These are phyloP conservation scores for Talaromyces sp. DNA, from an alignment of 2,329 filamentous ascomycete genomes.

Conservation along the genomic window DNA sequence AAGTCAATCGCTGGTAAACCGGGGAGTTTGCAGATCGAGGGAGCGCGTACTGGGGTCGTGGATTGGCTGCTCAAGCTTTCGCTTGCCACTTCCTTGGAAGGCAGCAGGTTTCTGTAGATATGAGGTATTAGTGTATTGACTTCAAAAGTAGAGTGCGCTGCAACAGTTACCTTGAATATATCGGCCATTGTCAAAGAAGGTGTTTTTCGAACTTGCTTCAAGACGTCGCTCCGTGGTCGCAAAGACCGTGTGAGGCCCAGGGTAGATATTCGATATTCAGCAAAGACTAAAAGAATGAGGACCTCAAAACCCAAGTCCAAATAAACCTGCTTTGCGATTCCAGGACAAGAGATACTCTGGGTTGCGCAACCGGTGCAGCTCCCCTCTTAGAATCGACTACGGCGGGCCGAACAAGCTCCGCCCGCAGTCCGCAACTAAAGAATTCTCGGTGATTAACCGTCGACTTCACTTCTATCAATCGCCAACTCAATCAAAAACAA, in stretches of 20 bases:
- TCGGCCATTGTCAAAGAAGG: constrained; percentile 47
- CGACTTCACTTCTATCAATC: background rate
- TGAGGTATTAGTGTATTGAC: background rate
- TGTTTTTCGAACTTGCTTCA: background rate
- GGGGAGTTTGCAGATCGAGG: background rate
- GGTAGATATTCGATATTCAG: background rate
- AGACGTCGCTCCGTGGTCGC: background rate
- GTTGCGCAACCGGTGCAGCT: background rate
- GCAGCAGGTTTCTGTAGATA: constrained; percentile 42
- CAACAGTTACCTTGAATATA: constrained; percentile 49
- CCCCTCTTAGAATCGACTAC: constrained; percentile 18
- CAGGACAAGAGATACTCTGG: background rate
- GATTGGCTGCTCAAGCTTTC: constrained; percentile 51
- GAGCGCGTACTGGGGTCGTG: constrained; percentile 44
- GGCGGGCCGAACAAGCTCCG: constrained; percentile 24
- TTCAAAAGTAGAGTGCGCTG: constrained; percentile 11
- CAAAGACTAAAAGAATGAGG: background rate
- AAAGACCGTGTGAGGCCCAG: background rate
- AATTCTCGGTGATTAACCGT: constrained; percentile 23
- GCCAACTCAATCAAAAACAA: background rate
- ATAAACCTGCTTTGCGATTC: background rate
- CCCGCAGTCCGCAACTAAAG: constrained; percentile 25
- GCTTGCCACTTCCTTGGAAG: constrained; percentile 44
- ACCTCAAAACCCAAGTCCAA: background rate
- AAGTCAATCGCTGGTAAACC: constrained; percentile 15